Base-by-base conservation (phyloP, 768 basidiomycete genomes). In the Neoboletus brunneissimus region DNA sequence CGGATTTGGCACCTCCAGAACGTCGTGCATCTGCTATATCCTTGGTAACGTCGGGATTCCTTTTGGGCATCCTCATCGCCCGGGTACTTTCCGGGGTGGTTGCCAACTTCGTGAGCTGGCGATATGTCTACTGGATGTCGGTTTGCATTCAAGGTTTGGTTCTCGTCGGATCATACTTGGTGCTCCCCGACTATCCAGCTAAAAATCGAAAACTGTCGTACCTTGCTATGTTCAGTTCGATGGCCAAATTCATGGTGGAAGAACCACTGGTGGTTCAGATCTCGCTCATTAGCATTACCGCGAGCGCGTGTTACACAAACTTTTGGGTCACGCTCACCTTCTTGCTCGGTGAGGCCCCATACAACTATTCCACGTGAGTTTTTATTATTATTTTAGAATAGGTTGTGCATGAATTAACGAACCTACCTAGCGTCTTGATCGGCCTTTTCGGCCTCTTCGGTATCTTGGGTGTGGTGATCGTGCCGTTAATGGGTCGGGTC, bases 301-400 rank as follows among this genome's bases (percentile, higher is more conserved):
- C 76, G 5, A 80, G 79, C 57, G 85, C 84, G 48, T 83, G 82
- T 41, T 85, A 77, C 16, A 78, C 75, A 18, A 81, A 75, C 59
- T 85, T 82, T 61, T 84, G 85, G 86, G 85, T 87, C 5, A 87
- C 87, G 1, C 70, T 89, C 53, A 92, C 90, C 0, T 94, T 92
- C 75, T 73, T 92, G 18, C 83, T 94, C 6, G 84, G 84, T 10
- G 88, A 83, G 4, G 72, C 83, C 5, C 86, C 87, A 2, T 94
- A 91, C 66, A 65, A 84, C 61, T 92, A 87, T 59, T 86, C 84
- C 0, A 87, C 85, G 86, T 79, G 57, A 27, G 77, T 57, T 18
- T 16, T 20, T 3, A n/a, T n/a, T n/a, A n/a, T n/a, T n/a, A n/a
- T n/a, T 29, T 23, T 1, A 44, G 34, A 23, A 40, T 8, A 15